phyloP scores from a whole-genome alignment of 176 grass and related monocot species.

The Oryza coarctata region DNA sequence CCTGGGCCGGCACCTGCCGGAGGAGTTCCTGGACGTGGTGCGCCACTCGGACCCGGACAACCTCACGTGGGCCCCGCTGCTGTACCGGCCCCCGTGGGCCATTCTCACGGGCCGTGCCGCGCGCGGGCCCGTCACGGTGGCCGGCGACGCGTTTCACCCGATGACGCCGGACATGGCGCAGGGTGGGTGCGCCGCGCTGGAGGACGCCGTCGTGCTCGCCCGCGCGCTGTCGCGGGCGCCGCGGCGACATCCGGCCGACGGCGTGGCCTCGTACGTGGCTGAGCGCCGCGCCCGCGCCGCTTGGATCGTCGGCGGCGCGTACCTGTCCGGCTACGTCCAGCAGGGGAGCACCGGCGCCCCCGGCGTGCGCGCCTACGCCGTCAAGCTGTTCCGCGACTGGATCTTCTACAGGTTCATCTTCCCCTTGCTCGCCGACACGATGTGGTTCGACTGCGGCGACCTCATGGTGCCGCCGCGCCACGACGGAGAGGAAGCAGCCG shows the following conservation, averaged over 20 bases:
- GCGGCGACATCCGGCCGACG: not conserved
- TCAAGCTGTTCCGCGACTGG: slow-evolving; percentile 42
- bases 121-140: slow-evolving; percentile 32
- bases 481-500: not conserved
- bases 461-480: not conserved
- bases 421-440: slow-evolving; percentile 34
- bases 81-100: slow-evolving; percentile 38
- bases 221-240: not conserved
- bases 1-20: slow-evolving; percentile 36
- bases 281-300: slow-evolving; percentile 32
- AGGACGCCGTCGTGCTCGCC: slow-evolving; percentile 51
- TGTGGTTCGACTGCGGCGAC: slow-evolving; percentile 51
- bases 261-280: slow-evolving; percentile 24
- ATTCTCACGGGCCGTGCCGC: slow-evolving; percentile 20
- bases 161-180: slow-evolving; percentile 60
- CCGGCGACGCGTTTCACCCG: slow-evolving; percentile 62
- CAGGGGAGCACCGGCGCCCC: slow-evolving; percentile 37
- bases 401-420: slow-evolving; percentile 61
- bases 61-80: slow-evolving; percentile 54
- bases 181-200: slow-evolving; percentile 57
- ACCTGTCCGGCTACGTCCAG: slow-evolving; percentile 45
- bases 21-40: slow-evolving; percentile 49
- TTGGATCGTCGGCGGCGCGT: slow-evolving; percentile 40
- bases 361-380: slow-evolving; percentile 20
- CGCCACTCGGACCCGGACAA: slow-evolving; percentile 28